Percentiles rank a stretch among this genome's conserved stretches.
Conservation (phyloP, 768 basidiomycete species). For the Suillus placidus region DNA sequence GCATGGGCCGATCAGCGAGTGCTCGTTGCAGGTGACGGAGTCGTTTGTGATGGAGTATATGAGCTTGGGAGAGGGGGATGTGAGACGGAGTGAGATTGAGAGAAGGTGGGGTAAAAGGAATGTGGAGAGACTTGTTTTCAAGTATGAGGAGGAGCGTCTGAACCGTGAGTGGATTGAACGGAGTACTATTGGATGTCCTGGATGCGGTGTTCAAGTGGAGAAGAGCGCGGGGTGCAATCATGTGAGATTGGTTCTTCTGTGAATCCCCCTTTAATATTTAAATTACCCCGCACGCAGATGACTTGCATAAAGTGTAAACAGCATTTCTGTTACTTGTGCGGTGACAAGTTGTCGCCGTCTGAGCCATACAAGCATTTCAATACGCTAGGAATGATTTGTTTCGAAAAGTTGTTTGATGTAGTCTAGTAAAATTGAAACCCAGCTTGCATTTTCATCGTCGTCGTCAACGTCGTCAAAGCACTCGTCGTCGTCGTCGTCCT, state of each 20-base stretch:
- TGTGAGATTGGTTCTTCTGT: slow-evolving; percentile 41
- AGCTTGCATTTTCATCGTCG: slow-evolving; percentile 9
- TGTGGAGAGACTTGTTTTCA: slow-evolving; percentile 58
- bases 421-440: slow-evolving; percentile 3
- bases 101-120: slow-evolving; percentile 63
- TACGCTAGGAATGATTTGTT: slow-evolving; percentile 53
- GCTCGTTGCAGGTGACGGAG: slow-evolving; percentile 69
- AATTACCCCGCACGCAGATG: slow-evolving; percentile 55
- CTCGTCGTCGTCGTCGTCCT: not conserved
- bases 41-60: slow-evolving; percentile 70
- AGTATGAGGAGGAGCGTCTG: slow-evolving; percentile 72
- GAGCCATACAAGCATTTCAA: slow-evolving; percentile 77
- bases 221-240: slow-evolving; percentile 87
- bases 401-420: slow-evolving; percentile 65
- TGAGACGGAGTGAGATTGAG: slow-evolving; percentile 56
- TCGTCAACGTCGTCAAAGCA: too few relatives aligned
- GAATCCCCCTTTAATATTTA: not conserved
- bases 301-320: slow-evolving; percentile 71
- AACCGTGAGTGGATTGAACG: slow-evolving; percentile 74
- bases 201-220: slow-evolving; percentile 73
- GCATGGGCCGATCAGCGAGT: slow-evolving; percentile 81
- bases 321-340: slow-evolving; percentile 87
- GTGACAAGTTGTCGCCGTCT: slow-evolving; percentile 45
- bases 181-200: slow-evolving; percentile 73
- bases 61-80: slow-evolving; percentile 53